Evolutionary conservation across 495 filamentous ascomycete species (phyloP), one percentile per base, ranked within the genome.

Genomic region (Neurospora sp.): DNA sequence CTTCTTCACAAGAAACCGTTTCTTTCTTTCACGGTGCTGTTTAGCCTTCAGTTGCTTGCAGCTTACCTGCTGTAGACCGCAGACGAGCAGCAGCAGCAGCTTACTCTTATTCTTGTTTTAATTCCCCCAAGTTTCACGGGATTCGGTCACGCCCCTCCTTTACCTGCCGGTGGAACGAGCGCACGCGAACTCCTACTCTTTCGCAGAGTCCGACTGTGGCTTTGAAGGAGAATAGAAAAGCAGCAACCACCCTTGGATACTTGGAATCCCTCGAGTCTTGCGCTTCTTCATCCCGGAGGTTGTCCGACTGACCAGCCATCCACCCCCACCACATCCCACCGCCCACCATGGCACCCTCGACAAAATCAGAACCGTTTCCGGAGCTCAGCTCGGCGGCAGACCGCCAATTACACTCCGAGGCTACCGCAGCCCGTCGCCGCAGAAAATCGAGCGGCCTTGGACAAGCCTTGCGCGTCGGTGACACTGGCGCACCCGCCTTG

Each of bases 391-490:
- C 80, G 41, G 79, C 84, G 39, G 77, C 82, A 42, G 83, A 86
- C 68, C 80, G 78, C 70, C 83, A 83, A 74, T 79, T 79, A 53
- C 71, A 59, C 42, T 73, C 70, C 5, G 70, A 48, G 59, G 76
- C 76, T 31, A 76, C 70, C 53, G 74, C 71, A 46, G 77, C 83
- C 35, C 84, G 84, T 71, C 80, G 83, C 70, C 82, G 84, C 69
- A 84, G 84, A 75, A 85, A 85, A 77, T 84, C 83, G 41, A 85
- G 84, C 78, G 81, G 79, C n/a, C 78, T 85, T 40, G 83, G 81
- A 41, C 73, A 70, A 68, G 82, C 83, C 27, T 73, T 85, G 73
- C 79, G 81, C n/a, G 78, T 84, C 27, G 84, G 84, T 73, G 85
- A 85, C 74, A 86, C 85, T 9, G 85, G 83, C 53, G 83, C 83